Evolutionary conservation across 352 stramenopile species (phyloP), one percentile per base, ranked within the genome.

Genomic region (Lagenidium sp.): DNA sequence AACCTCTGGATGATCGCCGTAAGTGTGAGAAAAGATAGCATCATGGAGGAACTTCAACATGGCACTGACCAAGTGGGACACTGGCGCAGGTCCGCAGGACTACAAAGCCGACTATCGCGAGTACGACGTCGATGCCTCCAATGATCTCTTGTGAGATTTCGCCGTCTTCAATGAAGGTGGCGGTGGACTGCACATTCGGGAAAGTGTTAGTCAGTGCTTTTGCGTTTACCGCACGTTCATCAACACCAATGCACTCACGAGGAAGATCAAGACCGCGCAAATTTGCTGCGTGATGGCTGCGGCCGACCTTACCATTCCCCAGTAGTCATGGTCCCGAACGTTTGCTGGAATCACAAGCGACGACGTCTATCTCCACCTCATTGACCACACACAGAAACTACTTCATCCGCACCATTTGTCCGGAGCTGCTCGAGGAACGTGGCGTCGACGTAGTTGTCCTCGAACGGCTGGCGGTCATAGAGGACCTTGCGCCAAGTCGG

Each of bases 351-450:
- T n/a, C 3, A 16, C 22, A 35, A 1, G 41, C 44, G 10, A 34
- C 15, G 8, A 42, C 19, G n/a, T n/a, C n/a, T n/a, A n/a, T n/a
- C n/a, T n/a, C n/a, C n/a, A n/a, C n/a, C n/a, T n/a, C n/a, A n/a
- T n/a, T n/a, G n/a, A n/a, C n/a, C n/a, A n/a, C n/a, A n/a, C n/a
- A n/a, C n/a, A n/a, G n/a, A n/a, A n/a, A n/a, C n/a, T n/a, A n/a
- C n/a, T n/a, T n/a, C 28, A 21, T 19, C 37, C 61, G 41, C 53
- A 94, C 85, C 68, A 50, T 96, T 96, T 12, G 83, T 96, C 41
- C 80, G 81, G 50, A 96, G 79, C 55, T 95, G 82, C 57, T 90
- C 73, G 22, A 96, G 66, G 59, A 96, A 96, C 21, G 74, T 85
- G 40, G 76, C 61, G 44, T 88, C 77, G 38, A 96, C 85, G 60